phyloP scores from a whole-genome alignment of 1,284 basidiomycete genomes.

The Kalmanozyma brasiliensis region DNA sequence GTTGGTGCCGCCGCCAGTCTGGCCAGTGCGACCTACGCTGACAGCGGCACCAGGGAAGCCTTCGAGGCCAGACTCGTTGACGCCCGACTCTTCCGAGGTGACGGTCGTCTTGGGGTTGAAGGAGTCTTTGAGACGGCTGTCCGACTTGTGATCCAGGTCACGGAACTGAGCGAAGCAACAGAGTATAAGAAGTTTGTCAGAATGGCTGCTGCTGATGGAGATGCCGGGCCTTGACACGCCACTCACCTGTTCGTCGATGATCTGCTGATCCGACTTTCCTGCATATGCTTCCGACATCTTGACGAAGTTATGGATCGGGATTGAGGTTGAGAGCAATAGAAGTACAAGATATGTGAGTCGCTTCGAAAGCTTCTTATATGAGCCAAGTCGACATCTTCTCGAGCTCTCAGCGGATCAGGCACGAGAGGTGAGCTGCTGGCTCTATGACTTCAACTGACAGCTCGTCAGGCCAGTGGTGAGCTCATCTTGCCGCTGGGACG shows the following conservation, averaged over 20 bases:
- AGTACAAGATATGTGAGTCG: too few species aligned
- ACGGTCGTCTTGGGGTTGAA: conserved; percentile 56
- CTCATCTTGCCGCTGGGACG: conserved; percentile 14
- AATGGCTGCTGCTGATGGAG: background rate
- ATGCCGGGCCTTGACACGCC: background rate
- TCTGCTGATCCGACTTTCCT: conserved; percentile 58
- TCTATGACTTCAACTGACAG: conserved; percentile 27
- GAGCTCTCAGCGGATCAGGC: too few species aligned
- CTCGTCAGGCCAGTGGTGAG: conserved; percentile 8
- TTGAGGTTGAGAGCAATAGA: too few species aligned
- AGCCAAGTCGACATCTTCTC: background rate
- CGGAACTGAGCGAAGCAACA: conserved; percentile 19
- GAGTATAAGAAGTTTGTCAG: background rate
- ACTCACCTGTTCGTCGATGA: conserved; percentile 56
- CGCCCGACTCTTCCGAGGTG: conserved; percentile 47
- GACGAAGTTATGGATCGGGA: background rate
- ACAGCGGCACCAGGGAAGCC: conserved; percentile 52
- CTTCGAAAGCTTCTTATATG: conserved; percentile 12
- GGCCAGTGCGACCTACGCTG: conserved; percentile 48
- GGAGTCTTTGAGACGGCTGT: conserved; percentile 41
- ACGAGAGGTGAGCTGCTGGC: too few species aligned
- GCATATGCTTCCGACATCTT: conserved; percentile 59
- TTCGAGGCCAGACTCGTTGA: conserved; percentile 56
- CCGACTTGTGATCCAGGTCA: conserved; percentile 46
- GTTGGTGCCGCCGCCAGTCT: conserved; percentile 57